Evolutionary conservation across 495 filamentous ascomycete species (phyloP).

Genomic region (Bryoglossum gracile): DNA sequence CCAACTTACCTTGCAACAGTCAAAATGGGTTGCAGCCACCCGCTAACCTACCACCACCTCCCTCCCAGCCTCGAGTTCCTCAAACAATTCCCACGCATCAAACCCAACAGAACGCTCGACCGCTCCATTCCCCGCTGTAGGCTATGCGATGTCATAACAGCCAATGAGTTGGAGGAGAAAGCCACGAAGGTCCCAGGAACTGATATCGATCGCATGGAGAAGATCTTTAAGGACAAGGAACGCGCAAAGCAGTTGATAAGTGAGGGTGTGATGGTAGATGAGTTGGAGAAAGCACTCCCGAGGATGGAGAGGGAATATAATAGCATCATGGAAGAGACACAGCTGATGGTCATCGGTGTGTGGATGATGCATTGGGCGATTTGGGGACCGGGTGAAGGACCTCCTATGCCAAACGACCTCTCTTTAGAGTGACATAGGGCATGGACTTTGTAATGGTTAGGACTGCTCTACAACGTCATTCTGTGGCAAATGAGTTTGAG

Average conservation of each 20-base stretch:
- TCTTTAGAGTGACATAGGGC: too few relatives aligned
- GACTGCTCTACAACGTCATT: too few relatives aligned
- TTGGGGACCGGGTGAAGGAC: not conserved
- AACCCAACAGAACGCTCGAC: constrained; percentile 13
- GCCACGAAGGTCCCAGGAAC: not conserved
- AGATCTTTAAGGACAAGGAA: constrained; percentile 11
- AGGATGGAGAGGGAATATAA: constrained; percentile 3
- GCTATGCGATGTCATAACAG: constrained; percentile 21
- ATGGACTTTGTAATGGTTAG: too few relatives aligned
- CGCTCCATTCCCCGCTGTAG: constrained; percentile 18
- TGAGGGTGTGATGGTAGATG: constrained; percentile 6
- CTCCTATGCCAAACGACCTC: not conserved
- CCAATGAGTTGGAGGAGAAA: not conserved
- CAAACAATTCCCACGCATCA: constrained; percentile 21
- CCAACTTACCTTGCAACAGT: too few relatives aligned
- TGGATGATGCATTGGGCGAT: not conserved
- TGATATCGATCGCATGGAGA: too few relatives aligned
- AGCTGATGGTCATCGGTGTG: not conserved
- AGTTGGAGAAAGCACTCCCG: not conserved
- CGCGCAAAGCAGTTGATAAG: not conserved
- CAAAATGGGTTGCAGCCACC: constrained; percentile 18
- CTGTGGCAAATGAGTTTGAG: too few relatives aligned
- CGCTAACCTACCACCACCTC: constrained; percentile 15
- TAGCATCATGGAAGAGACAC: too few relatives aligned
- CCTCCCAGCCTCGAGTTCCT: constrained; percentile 29